Evolutionary conservation across 2,329 filamentous ascomycete genomes (phyloP).

Genomic region (Didymellaceae sp.): DNA sequence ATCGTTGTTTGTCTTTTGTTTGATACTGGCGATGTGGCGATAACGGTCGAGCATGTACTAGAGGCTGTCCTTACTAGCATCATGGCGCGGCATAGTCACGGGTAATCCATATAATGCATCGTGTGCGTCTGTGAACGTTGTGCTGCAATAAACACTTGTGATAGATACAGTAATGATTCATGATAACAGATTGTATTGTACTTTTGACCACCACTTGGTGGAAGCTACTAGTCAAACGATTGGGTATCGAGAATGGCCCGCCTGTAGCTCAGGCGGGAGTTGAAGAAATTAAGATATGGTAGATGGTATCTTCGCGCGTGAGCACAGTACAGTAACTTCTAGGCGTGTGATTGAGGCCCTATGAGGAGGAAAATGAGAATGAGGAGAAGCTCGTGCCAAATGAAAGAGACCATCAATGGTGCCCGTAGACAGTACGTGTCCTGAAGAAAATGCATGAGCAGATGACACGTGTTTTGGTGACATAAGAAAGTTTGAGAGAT

Average conservation of each 20-base stretch:
- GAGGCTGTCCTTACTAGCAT: neutral
- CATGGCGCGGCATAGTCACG: neutral
- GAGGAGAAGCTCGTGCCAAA: neutral
- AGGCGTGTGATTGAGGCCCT: neutral
- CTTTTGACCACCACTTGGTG: too few species aligned
- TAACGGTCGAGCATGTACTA: conserved; percentile 1
- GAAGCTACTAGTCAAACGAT: neutral
- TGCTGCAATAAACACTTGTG: too few species aligned
- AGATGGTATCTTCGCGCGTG: conserved; percentile 6
- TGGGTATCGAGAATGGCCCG: conserved; percentile 11
- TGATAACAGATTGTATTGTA: too few species aligned
- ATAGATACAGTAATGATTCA: too few species aligned
- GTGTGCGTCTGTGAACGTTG: too few species aligned
- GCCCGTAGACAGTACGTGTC: neutral
- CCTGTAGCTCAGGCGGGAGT: neutral
- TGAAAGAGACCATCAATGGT: neutral
- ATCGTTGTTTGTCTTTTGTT: neutral
- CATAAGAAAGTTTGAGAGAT: neutral
- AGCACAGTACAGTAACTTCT: conserved; percentile 10
- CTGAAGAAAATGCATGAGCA: conserved; percentile 1
- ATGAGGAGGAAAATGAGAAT: neutral
- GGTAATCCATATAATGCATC: too few species aligned
- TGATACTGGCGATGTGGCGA: conserved; percentile 1
- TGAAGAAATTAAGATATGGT: neutral
- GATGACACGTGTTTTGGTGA: neutral